Base-by-base conservation (phyloP, 305 asterid genomes). In the Fraxinus platypoda region DNA sequence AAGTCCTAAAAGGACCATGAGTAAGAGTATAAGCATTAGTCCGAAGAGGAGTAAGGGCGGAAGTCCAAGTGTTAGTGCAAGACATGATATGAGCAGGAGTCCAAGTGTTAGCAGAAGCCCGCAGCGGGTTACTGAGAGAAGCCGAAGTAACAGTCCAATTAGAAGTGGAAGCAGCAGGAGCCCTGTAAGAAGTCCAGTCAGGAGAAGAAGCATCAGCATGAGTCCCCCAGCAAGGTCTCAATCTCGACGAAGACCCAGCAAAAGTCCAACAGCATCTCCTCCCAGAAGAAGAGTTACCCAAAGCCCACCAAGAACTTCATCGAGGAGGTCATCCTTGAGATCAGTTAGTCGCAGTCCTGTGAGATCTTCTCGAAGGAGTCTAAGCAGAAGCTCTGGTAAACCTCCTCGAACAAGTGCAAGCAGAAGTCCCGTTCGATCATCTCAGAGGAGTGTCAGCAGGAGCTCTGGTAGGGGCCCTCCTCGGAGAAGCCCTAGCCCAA, bases 21-120 rank as follows among this genome's bases (percentile, higher is more conserved):
- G 94, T 80, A 91, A 91, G 94, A 95, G 98, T 87, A 93, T 91
- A 95, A 94, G 99, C 90, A 90, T 94, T 71, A 95, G 99, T 86
- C 98, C 99, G 21, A 84, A 82, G 82, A 90, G 92, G 85, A 87
- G 84, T 85, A 83, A 76, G 68, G 89, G 88, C 82, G 85, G 90
- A 86, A 94, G 97, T 78, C 90, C 85, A 34, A 88, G 85, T 78
- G 73, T 82, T 28, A 86, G 87, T 86, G 84, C 90, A 37, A 84
- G 83, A 41, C 91, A 81, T 52, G 82, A 87, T 77, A 64, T 85
- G 85, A 89, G 94, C 87, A 84, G 91, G 86, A 94, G 93, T 81
- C 92, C 87, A 35, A 89, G 91, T 87, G 86, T 83, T 78, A 87
- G 95, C 81, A 76, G 91, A 87, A 91, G 93, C 86, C 92, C 91